Conservation (phyloP, 345 rosid genomes). For the Brassica cretica region DNA sequence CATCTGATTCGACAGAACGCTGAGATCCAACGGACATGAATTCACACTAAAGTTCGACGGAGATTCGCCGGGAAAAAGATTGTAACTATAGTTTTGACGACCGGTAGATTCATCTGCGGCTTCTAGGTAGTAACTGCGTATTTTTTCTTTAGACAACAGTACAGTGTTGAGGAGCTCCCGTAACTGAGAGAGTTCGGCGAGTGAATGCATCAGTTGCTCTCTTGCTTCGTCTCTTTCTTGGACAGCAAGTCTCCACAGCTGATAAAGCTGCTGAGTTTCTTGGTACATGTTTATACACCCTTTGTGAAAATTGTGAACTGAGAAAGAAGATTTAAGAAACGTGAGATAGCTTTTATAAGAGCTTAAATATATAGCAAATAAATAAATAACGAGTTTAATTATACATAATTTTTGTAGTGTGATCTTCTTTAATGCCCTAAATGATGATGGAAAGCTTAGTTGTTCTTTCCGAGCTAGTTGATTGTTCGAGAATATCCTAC, state of each 20-base stretch:
- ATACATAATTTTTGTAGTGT: background rate
- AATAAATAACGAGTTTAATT: background rate
- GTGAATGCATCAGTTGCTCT: conserved; percentile 14
- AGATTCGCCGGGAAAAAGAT: background rate
- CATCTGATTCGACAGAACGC: conserved; percentile 13
- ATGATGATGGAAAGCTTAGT: background rate
- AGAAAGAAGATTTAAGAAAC: background rate
- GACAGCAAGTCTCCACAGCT: conserved; percentile 18
- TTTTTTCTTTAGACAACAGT: conserved; percentile 2
- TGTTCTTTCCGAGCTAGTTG: background rate
- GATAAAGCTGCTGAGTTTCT: conserved; percentile 5
- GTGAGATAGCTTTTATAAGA: background rate
- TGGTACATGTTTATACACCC: conserved; percentile 6
- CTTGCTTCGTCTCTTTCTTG: conserved; percentile 39
- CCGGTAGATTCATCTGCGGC: background rate
- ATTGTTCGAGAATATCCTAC: background rate
- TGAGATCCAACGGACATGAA: conserved; percentile 14
- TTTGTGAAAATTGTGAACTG: background rate
- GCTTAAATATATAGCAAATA: background rate
- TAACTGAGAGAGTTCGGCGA: conserved; percentile 1
- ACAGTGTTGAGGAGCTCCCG: conserved; percentile 10
- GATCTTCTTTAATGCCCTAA: background rate
- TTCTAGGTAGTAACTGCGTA: background rate
- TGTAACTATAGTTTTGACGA: background rate
- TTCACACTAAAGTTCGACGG: background rate